These are phyloP conservation scores for Moelleriella libera DNA, from an alignment of 2,329 filamentous ascomycete species.

Conservation along the genomic window DNA sequence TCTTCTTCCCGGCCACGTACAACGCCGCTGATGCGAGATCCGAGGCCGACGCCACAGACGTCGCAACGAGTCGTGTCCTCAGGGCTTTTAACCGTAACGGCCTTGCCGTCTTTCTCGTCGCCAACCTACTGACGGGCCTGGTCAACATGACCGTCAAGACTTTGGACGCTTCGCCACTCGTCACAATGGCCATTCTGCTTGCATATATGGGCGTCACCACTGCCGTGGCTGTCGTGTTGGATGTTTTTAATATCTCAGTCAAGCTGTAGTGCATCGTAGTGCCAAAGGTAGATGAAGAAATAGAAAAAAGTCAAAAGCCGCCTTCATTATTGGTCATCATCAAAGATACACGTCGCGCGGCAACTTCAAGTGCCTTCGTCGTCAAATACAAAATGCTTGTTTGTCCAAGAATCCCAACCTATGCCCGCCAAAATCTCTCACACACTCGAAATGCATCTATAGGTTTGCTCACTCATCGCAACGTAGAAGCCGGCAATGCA, in stretches of 20 bases:
- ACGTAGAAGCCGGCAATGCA: too few species aligned
- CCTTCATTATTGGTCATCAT: too few species aligned
- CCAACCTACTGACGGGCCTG: slow-evolving; percentile 78
- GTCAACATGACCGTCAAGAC: slow-evolving; percentile 84
- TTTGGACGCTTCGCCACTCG: slow-evolving; percentile 48
- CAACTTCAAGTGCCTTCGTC: too few species aligned
- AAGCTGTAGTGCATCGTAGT: slow-evolving; percentile 36
- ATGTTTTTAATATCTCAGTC: slow-evolving; percentile 52
- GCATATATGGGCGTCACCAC: slow-evolving; percentile 58
- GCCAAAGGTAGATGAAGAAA: background rate
- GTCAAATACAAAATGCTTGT: too few species aligned
- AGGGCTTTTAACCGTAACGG: slow-evolving; percentile 82
- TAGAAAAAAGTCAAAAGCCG: too few species aligned
- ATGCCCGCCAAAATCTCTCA: too few species aligned
- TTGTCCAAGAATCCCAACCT: too few species aligned
- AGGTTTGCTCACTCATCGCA: too few species aligned
- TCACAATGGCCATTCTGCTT: slow-evolving; percentile 61
- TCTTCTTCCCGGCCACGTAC: slow-evolving; percentile 64
- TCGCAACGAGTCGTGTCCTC: slow-evolving; percentile 69
- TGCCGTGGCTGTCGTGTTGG: slow-evolving; percentile 50
- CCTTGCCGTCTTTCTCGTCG: slow-evolving; percentile 68
- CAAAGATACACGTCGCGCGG: too few species aligned
- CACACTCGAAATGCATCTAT: too few species aligned
- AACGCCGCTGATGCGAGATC: slow-evolving; percentile 36
- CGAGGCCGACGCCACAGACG: slow-evolving; percentile 49